Conservation (phyloP, 305 asterid species). For the Caryopteris hybrid region DNA sequence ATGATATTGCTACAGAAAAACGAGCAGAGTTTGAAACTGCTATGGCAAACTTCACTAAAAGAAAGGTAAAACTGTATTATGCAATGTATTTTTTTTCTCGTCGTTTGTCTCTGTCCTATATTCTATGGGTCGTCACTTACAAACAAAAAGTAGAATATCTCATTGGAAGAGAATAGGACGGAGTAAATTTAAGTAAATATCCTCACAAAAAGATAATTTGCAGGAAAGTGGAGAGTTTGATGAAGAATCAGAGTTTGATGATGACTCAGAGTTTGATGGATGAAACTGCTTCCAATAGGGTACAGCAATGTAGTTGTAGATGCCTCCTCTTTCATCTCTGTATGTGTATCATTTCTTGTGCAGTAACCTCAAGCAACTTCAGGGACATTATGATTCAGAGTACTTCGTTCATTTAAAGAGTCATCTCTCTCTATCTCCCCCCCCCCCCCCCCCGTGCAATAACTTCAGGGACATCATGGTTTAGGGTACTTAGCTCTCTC, state of each 20-base stretch:
- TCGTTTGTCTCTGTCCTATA: not conserved
- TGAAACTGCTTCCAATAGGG: slow-evolving; percentile 14
- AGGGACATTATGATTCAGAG: not conserved
- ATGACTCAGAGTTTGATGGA: slow-evolving; percentile 58
- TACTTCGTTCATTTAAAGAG: slow-evolving; percentile 2
- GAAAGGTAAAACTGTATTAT: slow-evolving; percentile 36
- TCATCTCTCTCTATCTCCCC: too few relatives aligned
- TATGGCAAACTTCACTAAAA: slow-evolving; percentile 55
- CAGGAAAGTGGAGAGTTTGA: slow-evolving; percentile 83
- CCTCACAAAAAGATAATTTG: slow-evolving; percentile 17
- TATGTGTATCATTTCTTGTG: slow-evolving; percentile 30
- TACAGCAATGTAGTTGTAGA: slow-evolving; percentile 22
- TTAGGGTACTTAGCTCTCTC: too few relatives aligned
- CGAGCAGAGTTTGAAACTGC: slow-evolving; percentile 88
- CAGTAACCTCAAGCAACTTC: slow-evolving; percentile 6
- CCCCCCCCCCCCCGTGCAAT: too few relatives aligned
- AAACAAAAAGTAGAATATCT: not conserved
- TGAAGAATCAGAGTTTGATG: slow-evolving; percentile 38
- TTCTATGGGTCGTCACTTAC: not conserved
- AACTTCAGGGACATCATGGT: not conserved
- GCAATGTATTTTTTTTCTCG: not conserved
- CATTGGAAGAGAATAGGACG: too few relatives aligned
- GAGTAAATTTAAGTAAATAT: not conserved
- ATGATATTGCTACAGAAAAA: slow-evolving; percentile 86
- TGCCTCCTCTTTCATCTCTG: slow-evolving; percentile 17